Conservation (phyloP, 1,284 basidiomycete species). For the Cystobasidium sp. region DNA sequence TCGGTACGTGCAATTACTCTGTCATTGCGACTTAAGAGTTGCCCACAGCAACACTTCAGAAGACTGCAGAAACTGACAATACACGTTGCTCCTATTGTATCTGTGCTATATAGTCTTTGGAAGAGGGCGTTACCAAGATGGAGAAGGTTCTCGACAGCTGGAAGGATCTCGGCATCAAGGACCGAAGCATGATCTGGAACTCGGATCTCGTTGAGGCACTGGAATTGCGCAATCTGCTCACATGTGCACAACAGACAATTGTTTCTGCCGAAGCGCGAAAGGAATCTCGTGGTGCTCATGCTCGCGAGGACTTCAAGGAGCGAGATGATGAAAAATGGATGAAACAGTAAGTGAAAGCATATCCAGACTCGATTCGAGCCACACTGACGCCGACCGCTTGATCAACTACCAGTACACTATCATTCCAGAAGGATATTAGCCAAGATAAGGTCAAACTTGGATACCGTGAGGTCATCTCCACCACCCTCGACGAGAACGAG, state of each 20-base stretch:
- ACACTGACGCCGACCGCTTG: conserved; percentile 58
- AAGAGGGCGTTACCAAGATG: conserved; percentile 89
- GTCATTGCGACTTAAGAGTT: not conserved
- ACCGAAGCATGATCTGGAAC: conserved; percentile 97
- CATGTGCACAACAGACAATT: conserved; percentile 95
- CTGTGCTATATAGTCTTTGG: conserved; percentile 67
- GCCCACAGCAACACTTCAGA: not conserved
- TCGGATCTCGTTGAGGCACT: conserved; percentile 95
- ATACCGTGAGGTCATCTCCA: conserved; percentile 83
- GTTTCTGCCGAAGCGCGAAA: conserved; percentile 92
- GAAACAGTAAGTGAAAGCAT: conserved; percentile 62
- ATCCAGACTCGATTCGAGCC: conserved; percentile 46
- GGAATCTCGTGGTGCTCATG: conserved; percentile 96
- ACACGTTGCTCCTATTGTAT: not conserved
- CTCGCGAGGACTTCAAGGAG: conserved; percentile 88
- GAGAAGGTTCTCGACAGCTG: conserved; percentile 83
- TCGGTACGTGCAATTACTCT: conserved; percentile 12
- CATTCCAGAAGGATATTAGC: conserved; percentile 74
- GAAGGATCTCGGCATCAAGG: conserved; percentile 91
- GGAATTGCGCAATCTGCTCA: conserved; percentile 93
- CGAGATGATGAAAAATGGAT: conserved; percentile 86
- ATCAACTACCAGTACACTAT: conserved; percentile 65
- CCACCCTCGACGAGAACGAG: conserved; percentile 91
- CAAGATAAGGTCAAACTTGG: conserved; percentile 82
- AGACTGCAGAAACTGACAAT: too few relatives aligned